Evolutionary conservation across 2,329 filamentous ascomycete species (phyloP), one percentile per base, ranked within the genome.

Genomic region (Mycosphaerella arachidis): DNA sequence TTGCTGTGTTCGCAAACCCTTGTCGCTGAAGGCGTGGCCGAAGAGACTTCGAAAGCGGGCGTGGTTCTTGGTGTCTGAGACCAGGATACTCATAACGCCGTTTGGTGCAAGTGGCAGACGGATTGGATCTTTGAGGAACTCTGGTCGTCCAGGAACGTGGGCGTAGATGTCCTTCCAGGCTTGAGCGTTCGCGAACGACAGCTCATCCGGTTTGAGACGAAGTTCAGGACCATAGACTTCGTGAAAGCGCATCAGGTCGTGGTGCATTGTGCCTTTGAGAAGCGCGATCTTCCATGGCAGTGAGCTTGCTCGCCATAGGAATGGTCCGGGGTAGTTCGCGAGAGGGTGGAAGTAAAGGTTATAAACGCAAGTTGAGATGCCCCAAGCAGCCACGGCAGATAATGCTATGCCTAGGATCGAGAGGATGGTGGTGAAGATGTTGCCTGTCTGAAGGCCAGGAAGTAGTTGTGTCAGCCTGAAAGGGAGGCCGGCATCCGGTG

Each of bases 331-430:
- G 33, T 53, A 53, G 33, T 7, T 30, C 10, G 27, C 13, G 16
- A 61, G 55, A 4, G 59, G 59, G 29, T 57, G 62, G 30, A 81
- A 81, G 63, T 84, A 83, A 20, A 85, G 75, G 71, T 82, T 59
- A 51, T 55, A 59, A 29, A 59, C 45, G 40, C 40, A 43, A 12
- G 1, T 50, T 12, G 46, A 29, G 24, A 50, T 30, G 46, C 63
- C 37, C 53, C 64, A 66, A 10, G 51, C 58, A 10, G 58, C 48
- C 20, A 63, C 18, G 12, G 56, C 37, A 6, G 60, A 31, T 29
- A 65, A 30, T n/a, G 59, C 16, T 24, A 60, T 43, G 4, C 55
- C 60, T 16, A 57, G 18, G 8, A 61, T 40, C 8, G 53, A 29
- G 6, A 50, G 24, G 18, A 50, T 50, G 4, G 46, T 30, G 10